Base-by-base conservation (phyloP, 345 rosid genomes). In the Angophora floribunda region DNA sequence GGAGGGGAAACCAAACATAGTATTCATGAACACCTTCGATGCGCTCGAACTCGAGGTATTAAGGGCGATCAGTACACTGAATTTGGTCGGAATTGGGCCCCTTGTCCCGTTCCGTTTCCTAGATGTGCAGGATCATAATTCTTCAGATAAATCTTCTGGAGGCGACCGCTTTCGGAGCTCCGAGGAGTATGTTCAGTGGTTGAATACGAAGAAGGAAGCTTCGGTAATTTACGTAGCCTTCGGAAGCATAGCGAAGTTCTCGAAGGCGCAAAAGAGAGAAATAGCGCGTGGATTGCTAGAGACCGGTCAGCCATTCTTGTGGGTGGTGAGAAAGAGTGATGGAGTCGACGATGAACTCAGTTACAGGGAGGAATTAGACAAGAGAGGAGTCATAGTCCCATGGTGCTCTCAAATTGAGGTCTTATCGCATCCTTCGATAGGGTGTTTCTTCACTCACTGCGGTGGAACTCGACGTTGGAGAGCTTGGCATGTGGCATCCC, bases 401-500 rank as follows among this genome's bases (percentile, higher is more conserved):
- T 93, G 93, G 94, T 93, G 92, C 85, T 89, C 89, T 13, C 94
- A 92, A 44, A 88, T 91, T 61, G 90, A 90, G 89, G 93, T 92
- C 6, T 32, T 93, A 61, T 87, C 86, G 26, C 94, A 93, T 86
- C 86, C 21, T 7, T 86, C 93, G 7, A 30, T 90, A 13, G 93
- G 92, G 32, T 93, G 94, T 52, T 92, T 93, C 51, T 59, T 93
- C 78, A 89, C 91, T 45, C 94, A 91, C 17, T 90, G 93, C 22
- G 93, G 7, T 91, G 94, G 94, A 91, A 88, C 88, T 93, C 93
- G 45, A 90, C 90, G 8, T 36, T 88, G 12, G 93, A 93, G 87
- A 88, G 94, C 90, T 51, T 92, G 89, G 89, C 78, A 8, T 63
- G 53, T 7, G 92, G 93, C 3, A 90, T 91, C 50, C 92, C 93